Base-by-base conservation (phyloP, 352 stramenopile species). In the Phytophthora boehmeriae region DNA sequence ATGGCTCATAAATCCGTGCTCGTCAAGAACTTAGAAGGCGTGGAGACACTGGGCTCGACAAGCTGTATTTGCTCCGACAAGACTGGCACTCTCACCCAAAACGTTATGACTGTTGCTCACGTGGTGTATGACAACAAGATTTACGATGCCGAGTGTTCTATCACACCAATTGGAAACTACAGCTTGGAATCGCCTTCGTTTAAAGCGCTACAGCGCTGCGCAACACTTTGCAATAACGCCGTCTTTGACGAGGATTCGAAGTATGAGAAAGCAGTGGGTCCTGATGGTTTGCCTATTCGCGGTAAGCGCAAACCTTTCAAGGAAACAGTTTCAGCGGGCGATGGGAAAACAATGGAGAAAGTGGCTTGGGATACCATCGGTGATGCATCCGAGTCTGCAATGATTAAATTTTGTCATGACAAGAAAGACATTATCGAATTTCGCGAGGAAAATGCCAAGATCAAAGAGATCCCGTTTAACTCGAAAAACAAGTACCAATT, bases 81-180 rank as follows among this genome's bases (percentile, higher is more conserved):
- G 77, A 98, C 93, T 1, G 93, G 93, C 16, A 98, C 95, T 47
- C 75, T 98, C 14, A 98, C 95, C 17, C 77, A 94, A 45, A 98
- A 98, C 64, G 83, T 96, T 59, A 98, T 98, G 95, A 98, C 93
- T 11, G 91, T 98, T 16, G 88, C 91, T 0, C 78, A 96, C 27
- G 35, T 85, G 42, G 90, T 84, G 41, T 92, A 92, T 49, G 76
- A 80, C 66, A 93, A 93, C 70, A 73, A 76, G 53, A 88, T 92
- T 28, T 92, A 83, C 10, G 82, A 93, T 28, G 80, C 82, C 28
- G 83, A 93, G 56, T 91, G 83, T 61, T 93, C 83, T 0, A 78
- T 90, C 45, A 96, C 78, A 16, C 68, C 68, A 68, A 67, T 75
- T 14, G 77, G 77, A 14, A 89, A 44, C 54, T 95, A 93, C 71